These are phyloP conservation scores for Dactylellina leptospora DNA, from an alignment of 2,329 filamentous ascomycete genomes.

Conservation along the genomic window DNA sequence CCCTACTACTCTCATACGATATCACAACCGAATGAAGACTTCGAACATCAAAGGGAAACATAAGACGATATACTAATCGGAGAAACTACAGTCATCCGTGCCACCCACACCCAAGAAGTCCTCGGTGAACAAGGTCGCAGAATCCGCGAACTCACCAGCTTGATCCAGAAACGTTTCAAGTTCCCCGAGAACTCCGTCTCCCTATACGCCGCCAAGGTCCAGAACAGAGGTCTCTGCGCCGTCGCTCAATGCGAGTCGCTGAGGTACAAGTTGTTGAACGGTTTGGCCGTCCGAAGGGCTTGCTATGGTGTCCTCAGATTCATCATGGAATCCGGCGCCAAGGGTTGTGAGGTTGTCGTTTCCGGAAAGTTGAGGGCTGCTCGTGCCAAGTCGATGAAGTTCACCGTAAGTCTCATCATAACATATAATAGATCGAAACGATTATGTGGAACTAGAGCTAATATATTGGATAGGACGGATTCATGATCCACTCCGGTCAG, in stretches of 20 bases:
- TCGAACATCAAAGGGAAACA: too few species aligned
- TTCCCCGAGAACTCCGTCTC: slow-evolving; percentile 99
- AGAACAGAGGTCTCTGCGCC: slow-evolving; percentile 99
- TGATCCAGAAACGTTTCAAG: slow-evolving; percentile 99
- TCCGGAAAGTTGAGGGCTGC: slow-evolving; percentile 98
- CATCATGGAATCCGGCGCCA: slow-evolving; percentile 99
- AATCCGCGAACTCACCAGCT: slow-evolving; percentile 99
- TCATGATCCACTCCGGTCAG: slow-evolving; percentile 99
- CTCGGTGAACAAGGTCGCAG: slow-evolving; percentile 99
- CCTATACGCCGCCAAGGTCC: slow-evolving; percentile 99
- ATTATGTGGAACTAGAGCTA: slow-evolving; percentile 43
- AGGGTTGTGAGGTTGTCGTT: slow-evolving; percentile 99
- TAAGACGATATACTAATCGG: slow-evolving; percentile 52
- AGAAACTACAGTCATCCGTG: slow-evolving; percentile 79
- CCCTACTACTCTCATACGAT: too few species aligned
- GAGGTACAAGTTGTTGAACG: slow-evolving; percentile 99
- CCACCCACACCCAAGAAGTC: slow-evolving; percentile 99
- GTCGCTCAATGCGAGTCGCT: slow-evolving; percentile 99
- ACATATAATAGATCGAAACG: background rate
- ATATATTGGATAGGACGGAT: slow-evolving; percentile 73
- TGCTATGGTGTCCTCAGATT: slow-evolving; percentile 99
- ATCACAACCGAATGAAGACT: too few species aligned
- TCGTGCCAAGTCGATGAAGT: slow-evolving; percentile 99
- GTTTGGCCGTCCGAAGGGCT: slow-evolving; percentile 95
- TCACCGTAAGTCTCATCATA: slow-evolving; percentile 73